Evolutionary conservation across 2,329 filamentous ascomycete genomes (phyloP).

Genomic region (Saccharata proteae): DNA sequence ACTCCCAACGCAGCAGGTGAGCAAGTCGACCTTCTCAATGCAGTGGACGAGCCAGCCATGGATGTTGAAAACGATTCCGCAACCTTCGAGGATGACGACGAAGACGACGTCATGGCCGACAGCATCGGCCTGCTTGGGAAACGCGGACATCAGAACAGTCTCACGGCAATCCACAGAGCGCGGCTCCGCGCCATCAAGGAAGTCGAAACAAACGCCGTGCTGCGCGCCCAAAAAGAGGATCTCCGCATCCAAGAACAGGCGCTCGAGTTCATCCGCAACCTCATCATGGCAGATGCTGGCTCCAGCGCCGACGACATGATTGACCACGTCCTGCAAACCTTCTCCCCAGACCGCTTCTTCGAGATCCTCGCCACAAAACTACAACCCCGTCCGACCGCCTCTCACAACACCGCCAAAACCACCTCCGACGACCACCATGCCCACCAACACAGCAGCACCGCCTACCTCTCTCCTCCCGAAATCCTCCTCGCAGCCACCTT

Average conservation of each 20-base stretch:
- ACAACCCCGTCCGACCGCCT: conserved; percentile 24
- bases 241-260: conserved; percentile 83
- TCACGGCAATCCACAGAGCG: conserved; percentile 22
- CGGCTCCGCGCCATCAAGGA: conserved; percentile 41
- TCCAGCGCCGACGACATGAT: conserved; percentile 53
- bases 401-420: conserved; percentile 5
- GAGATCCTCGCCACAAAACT: conserved; percentile 71
- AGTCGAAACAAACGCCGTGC: conserved; percentile 53
- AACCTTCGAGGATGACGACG: conserved; percentile 16
- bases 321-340: conserved; percentile 63
- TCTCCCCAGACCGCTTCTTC: conserved; percentile 69
- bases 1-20: conserved; percentile 48
- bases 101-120: conserved; percentile 35
- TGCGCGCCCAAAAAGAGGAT: conserved; percentile 63
- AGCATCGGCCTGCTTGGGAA: conserved; percentile 20
- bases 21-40: conserved; percentile 48
- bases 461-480: conserved; percentile 31
- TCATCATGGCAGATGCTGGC: conserved; percentile 54
- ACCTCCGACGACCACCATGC: conserved; percentile 25
- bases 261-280: conserved; percentile 78
- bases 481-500: conserved; percentile 69
- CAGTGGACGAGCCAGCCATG: conserved; percentile 30
- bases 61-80: conserved; percentile 27
- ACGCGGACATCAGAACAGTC: conserved; percentile 22
- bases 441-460: conserved; percentile 12